phyloP scores from a whole-genome alignment of 441 rosid species.

The Erodium texanum region DNA sequence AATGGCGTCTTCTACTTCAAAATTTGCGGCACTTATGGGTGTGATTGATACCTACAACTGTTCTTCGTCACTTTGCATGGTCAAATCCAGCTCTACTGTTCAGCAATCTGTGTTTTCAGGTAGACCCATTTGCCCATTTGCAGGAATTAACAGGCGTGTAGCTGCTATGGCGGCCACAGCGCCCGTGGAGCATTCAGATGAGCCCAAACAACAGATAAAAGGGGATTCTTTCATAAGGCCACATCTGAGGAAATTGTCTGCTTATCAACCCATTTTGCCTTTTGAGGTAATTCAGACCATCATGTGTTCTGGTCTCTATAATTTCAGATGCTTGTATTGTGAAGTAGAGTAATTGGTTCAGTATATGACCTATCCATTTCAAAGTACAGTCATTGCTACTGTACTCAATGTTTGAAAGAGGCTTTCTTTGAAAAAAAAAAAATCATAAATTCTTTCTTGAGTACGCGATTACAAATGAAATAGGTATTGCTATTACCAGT shows the following conservation, averaged over 20 bases:
- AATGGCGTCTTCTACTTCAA: not conserved
- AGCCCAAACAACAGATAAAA: conserved; percentile 28
- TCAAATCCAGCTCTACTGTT: conserved; percentile 21
- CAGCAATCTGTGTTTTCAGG: conserved; percentile 21
- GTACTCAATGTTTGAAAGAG: not conserved
- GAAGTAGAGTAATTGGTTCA: not conserved
- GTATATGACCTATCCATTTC: not conserved
- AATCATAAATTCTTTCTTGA: too few relatives aligned
- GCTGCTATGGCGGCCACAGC: conserved; percentile 39
- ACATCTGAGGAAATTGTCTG: conserved; percentile 61
- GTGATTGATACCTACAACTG: conserved; percentile 31
- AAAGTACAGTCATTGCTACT: too few relatives aligned
- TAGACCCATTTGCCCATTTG: conserved; percentile 24
- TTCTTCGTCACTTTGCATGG: conserved; percentile 27
- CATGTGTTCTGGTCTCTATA: not conserved
- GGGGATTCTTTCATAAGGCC: conserved; percentile 74
- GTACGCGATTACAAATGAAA: not conserved
- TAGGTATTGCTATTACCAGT: not conserved
- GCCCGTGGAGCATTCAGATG: conserved; percentile 39
- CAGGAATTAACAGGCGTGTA: conserved; percentile 25
- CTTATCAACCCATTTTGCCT: conserved; percentile 83
- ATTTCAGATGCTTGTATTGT: not conserved
- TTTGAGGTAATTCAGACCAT: conserved; percentile 47
- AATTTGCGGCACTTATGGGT: conserved; percentile 41
- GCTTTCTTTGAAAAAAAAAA: too few relatives aligned